Conservation (phyloP, 2,329 filamentous ascomycete genomes). For the Gnomoniopsis smithogilvyi region DNA sequence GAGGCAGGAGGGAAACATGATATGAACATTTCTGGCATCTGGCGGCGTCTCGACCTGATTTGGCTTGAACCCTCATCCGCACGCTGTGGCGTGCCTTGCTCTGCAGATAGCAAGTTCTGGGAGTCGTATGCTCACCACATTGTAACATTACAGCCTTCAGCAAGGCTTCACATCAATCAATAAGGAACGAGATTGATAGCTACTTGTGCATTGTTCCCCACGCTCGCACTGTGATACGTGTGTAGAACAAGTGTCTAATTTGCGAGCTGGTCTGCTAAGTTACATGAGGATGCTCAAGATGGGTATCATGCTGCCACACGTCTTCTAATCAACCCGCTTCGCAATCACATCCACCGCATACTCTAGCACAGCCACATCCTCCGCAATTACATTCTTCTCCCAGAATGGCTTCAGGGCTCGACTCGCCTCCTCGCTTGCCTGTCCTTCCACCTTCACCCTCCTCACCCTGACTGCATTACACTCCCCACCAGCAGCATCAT, state of each 20-base stretch:
- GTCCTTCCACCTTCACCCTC: slow-evolving; percentile 34
- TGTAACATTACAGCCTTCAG: slow-evolving; percentile 13
- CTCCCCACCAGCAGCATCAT: no score
- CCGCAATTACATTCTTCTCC: slow-evolving; percentile 2
- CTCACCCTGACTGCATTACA: slow-evolving; percentile 23
- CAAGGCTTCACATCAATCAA: slow-evolving; percentile 1
- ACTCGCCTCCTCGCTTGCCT: slow-evolving; percentile 25
- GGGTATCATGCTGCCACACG: not conserved
- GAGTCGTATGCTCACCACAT: slow-evolving; percentile 5
- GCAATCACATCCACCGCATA: slow-evolving; percentile 18
- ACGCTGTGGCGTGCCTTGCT: slow-evolving; percentile 16
- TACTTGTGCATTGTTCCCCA: not conserved
- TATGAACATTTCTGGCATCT: slow-evolving; percentile 11
- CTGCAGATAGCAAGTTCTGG: slow-evolving; percentile 13
- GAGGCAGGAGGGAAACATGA: no score
- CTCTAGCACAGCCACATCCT: slow-evolving; percentile 12
- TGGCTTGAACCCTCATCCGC: slow-evolving; percentile 17
- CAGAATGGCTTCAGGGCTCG: slow-evolving; percentile 24
- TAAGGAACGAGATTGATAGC: not conserved
- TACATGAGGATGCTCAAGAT: not conserved
- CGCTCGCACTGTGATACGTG: no score
- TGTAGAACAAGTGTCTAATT: not conserved
- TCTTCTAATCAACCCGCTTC: not conserved
- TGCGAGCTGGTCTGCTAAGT: not conserved
- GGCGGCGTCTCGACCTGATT: slow-evolving; percentile 13